Evolutionary conservation across 2,329 filamentous ascomycete species (phyloP), one percentile per base, ranked within the genome.

Genomic region (Claviceps monticola): DNA sequence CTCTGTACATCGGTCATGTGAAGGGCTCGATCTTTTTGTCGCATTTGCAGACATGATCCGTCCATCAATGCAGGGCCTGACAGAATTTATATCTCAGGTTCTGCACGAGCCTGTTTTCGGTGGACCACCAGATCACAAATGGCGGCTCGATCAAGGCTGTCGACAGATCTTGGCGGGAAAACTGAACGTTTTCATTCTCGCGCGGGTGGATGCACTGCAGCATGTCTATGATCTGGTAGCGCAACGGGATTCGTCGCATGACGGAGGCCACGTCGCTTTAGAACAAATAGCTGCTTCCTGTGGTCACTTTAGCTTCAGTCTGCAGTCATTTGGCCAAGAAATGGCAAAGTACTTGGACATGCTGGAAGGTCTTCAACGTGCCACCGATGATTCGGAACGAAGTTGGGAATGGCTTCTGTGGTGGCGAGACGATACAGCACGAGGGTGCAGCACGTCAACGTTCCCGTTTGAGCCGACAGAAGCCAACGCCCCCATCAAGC

Each of bases 241-340:
- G 56, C 73, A 84, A 43, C 77, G 21, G 9, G 76, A 19, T 78
- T 78, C 51, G 73, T 79, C 4, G 75, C 77, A 45, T 79, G 81
- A 85, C 42, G 83, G 83, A 54, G 74, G 88, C 13, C 82, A 91
- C 62, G 88, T 88, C 1, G 88, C 95, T 64, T 85, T 93, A 53
- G 90, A 96, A 65, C 90, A 95, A 66, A 88, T 95, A 11, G 88
- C 88, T 37, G 89, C 90, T 9, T 91, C 88, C 52, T 96, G 90
- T 61, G 89, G 89, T 0, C 88, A 95, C 66, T 96, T 95, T 62
- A 89, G 85, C 64, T 94, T 89, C 63, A 91, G 86, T 29, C 71
- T 96, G 17, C 78, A 91, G 56, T 85, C 89, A 59, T 88, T 95
- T 64, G 88, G 87, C 0, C 86, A 93, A 62, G 88, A 95, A 60